Conservation (phyloP, 768 basidiomycete species). For the Pholiota conissans region DNA sequence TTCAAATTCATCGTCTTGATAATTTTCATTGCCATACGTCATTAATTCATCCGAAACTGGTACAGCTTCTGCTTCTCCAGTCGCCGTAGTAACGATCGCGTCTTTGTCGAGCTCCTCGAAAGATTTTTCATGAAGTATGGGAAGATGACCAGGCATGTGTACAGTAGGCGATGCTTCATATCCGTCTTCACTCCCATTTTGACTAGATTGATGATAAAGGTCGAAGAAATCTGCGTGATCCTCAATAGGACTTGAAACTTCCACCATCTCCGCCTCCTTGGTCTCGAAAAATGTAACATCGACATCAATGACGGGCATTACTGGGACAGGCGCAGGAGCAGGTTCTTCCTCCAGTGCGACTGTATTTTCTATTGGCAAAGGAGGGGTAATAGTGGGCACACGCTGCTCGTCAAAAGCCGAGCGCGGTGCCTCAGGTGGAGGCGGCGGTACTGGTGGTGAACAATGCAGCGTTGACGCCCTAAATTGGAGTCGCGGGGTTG, state of each 20-base stretch:
- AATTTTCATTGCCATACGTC: not conserved
- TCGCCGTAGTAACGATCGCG: not conserved
- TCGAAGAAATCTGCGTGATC: constrained; percentile 14
- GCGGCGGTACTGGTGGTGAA: not conserved
- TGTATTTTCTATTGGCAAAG: not conserved
- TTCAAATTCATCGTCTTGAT: not conserved
- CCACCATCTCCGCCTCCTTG: not conserved
- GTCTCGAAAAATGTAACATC: not conserved
- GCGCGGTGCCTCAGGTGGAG: not conserved
- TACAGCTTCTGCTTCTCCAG: not conserved
- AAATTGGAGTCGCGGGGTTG: not conserved
- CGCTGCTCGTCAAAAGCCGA: not conserved
- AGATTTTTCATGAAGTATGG: not conserved
- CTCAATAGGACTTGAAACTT: constrained; percentile 1
- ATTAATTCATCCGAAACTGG: not conserved
- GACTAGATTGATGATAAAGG: constrained; percentile 9
- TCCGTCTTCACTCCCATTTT: constrained; percentile 10
- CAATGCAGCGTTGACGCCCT: not conserved
- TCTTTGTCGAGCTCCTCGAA: not conserved
- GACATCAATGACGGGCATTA: not conserved
- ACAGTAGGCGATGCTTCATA: not conserved
- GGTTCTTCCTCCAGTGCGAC: too few relatives aligned
- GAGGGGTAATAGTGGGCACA: not conserved
- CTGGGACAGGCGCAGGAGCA: too few relatives aligned
- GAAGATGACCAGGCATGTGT: not conserved